These are phyloP conservation scores for Pilaira anomala DNA, from an alignment of 192 early-diverging fungal species.

Conservation along the genomic window DNA sequence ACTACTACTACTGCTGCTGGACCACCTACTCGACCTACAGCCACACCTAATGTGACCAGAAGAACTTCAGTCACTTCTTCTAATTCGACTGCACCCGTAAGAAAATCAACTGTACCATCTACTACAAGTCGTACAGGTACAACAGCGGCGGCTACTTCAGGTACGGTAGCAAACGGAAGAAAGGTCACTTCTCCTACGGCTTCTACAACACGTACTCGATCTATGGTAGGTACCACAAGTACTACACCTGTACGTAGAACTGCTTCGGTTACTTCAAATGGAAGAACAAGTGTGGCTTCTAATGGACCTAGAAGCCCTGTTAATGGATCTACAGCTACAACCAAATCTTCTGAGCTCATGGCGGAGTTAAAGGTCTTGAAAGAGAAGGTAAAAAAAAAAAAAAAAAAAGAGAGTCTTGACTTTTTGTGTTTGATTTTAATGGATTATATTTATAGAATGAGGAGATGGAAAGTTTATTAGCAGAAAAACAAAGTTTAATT, in stretches of 20 bases:
- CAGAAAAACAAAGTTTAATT: conserved; percentile 1
- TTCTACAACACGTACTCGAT: conserved; percentile 10
- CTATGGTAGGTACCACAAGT: not conserved
- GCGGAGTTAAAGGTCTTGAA: conserved; percentile 18
- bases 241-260: not conserved
- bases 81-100: not conserved
- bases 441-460: conserved; percentile 9
- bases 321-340: not conserved
- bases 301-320: not conserved
- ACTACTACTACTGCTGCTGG: not conserved
- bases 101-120: not conserved
- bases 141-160: too few relatives aligned
- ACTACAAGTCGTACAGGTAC: not conserved
- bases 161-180: not conserved
- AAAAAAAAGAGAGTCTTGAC: not conserved
- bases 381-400: conserved; percentile 18
- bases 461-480: conserved; percentile 9
- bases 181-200: conserved; percentile 10
- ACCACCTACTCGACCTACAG: not conserved
- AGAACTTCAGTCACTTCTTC: not conserved
- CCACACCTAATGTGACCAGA: not conserved
- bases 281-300: not conserved
- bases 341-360: conserved; percentile 10
- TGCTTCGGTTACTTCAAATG: not conserved
- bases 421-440: conserved; percentile 3